Conservation (phyloP, 2,329 filamentous ascomycete species). For the Neocatenulostroma microsporum region DNA sequence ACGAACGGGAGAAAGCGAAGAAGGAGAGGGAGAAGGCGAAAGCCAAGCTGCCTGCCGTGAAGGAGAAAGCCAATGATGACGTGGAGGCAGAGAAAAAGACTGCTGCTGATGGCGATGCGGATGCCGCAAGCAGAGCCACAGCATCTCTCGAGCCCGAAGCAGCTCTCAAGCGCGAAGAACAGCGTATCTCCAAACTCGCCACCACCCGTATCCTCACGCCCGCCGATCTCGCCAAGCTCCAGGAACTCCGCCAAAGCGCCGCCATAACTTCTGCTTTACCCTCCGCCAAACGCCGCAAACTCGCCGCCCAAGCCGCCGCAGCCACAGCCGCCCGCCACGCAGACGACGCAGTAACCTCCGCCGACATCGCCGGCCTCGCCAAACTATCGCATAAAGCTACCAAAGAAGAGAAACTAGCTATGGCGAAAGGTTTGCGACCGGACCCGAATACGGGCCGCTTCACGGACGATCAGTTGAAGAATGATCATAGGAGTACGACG, state of each 20-base stretch:
- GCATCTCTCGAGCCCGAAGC: conserved; percentile 23
- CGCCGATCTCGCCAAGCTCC: conserved; percentile 88
- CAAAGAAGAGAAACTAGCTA: conserved; percentile 79
- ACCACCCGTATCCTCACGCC: conserved; percentile 91
- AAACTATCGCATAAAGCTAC: conserved; percentile 70
- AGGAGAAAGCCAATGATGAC: conserved; percentile 4
- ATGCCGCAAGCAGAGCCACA: conserved; percentile 25
- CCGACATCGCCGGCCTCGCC: conserved; percentile 82
- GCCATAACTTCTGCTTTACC: conserved; percentile 58
- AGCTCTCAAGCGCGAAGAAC: conserved; percentile 24
- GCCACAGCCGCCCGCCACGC: conserved; percentile 49
- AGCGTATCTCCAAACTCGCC: conserved; percentile 60
- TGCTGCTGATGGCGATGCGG: no score
- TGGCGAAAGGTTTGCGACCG: conserved; percentile 69
- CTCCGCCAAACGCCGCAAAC: conserved; percentile 32
- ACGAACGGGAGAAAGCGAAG: conserved; percentile 56
- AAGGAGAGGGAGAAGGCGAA: no score
- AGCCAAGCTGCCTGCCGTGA: conserved; percentile 32
- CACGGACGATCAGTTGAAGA: no score
- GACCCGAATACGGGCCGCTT: conserved; percentile 4
- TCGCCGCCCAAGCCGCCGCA: conserved; percentile 18
- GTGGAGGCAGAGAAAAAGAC: conserved; percentile 12
- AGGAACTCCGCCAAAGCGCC: conserved; percentile 71
- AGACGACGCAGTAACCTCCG: conserved; percentile 81
- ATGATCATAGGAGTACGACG: conserved; percentile 75